These are phyloP conservation scores for Pseudogymnoascus sp. DNA, from an alignment of 2,329 filamentous ascomycete species.

Conservation along the genomic window DNA sequence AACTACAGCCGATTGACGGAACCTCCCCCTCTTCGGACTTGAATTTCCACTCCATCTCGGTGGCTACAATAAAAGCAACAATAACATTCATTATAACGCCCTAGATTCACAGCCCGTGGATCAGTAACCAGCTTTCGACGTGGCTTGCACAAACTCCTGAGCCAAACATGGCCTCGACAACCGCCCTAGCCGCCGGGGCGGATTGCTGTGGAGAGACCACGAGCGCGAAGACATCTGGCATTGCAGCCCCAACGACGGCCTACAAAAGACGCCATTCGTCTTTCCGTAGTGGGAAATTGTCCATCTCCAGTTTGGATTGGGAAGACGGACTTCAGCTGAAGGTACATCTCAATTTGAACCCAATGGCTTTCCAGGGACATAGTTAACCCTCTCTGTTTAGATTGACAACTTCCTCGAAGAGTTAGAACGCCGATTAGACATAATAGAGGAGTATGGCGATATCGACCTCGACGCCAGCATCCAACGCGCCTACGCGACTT, in stretches of 20 bases:
- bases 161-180: slow-evolving; percentile 1
- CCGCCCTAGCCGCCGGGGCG: slow-evolving; percentile 14
- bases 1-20: slow-evolving; percentile 3
- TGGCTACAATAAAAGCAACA: neutral
- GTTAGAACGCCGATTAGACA: slow-evolving; percentile 76
- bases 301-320: slow-evolving; percentile 53
- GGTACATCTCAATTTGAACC: slow-evolving; percentile 28
- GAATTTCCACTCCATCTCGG: neutral
- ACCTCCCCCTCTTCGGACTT: neutral
- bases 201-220: slow-evolving; percentile 24
- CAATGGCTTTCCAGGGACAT: neutral
- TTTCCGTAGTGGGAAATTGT: slow-evolving; percentile 46
- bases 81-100: neutral
- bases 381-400: slow-evolving; percentile 30
- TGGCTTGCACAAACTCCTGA: neutral
- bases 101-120: neutral
- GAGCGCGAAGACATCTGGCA: slow-evolving; percentile 18
- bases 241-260: slow-evolving; percentile 17
- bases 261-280: slow-evolving; percentile 44
- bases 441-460: slow-evolving; percentile 81
- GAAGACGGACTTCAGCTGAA: slow-evolving; percentile 55
- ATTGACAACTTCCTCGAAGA: slow-evolving; percentile 78
- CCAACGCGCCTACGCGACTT: slow-evolving; percentile 72
- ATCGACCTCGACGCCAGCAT: slow-evolving; percentile 76
- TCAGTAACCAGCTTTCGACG: neutral